A percentile compares a stretch with the other conserved stretches of the same genome.
Conservation (phyloP, 2,329 filamentous ascomycete species). For the Diplodia seriata region DNA sequence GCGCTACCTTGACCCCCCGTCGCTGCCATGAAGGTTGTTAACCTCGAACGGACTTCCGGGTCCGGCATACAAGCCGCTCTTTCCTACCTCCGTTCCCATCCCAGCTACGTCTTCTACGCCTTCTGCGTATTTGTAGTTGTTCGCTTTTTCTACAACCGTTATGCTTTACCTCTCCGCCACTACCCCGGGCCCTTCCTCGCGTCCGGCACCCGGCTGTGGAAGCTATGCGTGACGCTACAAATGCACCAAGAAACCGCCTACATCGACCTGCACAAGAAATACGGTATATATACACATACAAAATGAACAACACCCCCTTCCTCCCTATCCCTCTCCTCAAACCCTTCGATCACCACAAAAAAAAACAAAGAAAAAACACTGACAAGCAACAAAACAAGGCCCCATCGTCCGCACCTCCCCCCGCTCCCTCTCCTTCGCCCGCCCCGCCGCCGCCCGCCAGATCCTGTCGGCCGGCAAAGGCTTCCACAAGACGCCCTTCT, state of each 20-base stretch:
- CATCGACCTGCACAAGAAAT: slow-evolving; percentile 71
- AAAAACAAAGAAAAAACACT: no score
- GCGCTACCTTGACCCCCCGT: not conserved
- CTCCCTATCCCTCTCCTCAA: no score
- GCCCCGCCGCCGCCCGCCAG: slow-evolving; percentile 72
- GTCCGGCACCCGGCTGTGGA: slow-evolving; percentile 61
- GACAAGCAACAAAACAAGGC: not conserved
- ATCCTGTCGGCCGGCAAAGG: slow-evolving; percentile 69
- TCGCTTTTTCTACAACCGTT: slow-evolving; percentile 22
- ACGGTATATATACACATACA: slow-evolving; percentile 57
- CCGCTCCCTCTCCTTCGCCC: slow-evolving; percentile 75
- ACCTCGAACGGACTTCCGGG: slow-evolving; percentile 6
- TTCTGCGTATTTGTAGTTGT: slow-evolving; percentile 7
- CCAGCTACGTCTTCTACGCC: slow-evolving; percentile 11
- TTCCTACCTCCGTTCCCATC: slow-evolving; percentile 17
- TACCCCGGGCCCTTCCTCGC: slow-evolving; percentile 68
- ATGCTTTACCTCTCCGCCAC: slow-evolving; percentile 35
- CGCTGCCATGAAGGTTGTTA: not conserved
- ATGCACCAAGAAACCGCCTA: slow-evolving; percentile 65
- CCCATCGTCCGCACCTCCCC: slow-evolving; percentile 78
- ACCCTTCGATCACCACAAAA: no score
- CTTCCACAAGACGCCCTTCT: slow-evolving; percentile 32
- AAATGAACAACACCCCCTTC: not conserved
- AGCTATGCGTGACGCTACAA: slow-evolving; percentile 68
- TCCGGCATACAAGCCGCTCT: slow-evolving; percentile 14